phyloP scores from a whole-genome alignment of 164 flowering plant species.

The Macadamia integrifolia region DNA sequence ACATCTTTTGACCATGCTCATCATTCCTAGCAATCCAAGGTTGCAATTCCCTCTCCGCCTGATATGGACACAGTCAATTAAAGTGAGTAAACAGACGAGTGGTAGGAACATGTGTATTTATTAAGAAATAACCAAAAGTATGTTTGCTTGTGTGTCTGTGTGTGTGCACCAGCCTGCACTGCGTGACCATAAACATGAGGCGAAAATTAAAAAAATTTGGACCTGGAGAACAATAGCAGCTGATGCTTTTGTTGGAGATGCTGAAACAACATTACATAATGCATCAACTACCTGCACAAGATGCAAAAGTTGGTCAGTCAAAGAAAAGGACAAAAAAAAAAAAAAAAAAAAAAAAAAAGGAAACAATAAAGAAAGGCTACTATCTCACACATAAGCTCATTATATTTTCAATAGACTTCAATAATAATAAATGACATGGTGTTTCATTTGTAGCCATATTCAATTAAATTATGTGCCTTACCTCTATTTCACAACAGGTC shows the following conservation, averaged over 20 bases:
- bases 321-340: too few species aligned
- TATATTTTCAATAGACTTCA: neutral
- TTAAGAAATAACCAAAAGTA: neutral
- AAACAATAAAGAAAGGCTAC: neutral
- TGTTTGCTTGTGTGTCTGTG: neutral
- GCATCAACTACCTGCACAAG: conserved; percentile 82
- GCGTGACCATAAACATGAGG: too few species aligned
- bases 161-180: too few species aligned
- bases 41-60: conserved; percentile 93
- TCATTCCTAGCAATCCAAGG: conserved; percentile 97
- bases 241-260: conserved; percentile 87
- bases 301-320: conserved; percentile 11
- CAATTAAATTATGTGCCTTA: too few species aligned
- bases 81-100: conserved; percentile 28
- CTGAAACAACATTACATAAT: conserved; percentile 83
- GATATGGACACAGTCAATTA: conserved; percentile 24
- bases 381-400: neutral
- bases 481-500: too few species aligned
- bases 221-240: conserved; percentile 97
- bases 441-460: too few species aligned
- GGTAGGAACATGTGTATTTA: conserved; percentile 1
- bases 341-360: too few species aligned
- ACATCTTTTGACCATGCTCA: conserved; percentile 83
- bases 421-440: too few species aligned
- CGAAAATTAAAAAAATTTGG: conserved; percentile 16